Evolutionary conservation across 805 yeast species (phyloP), one percentile per base, ranked within the genome.

Genomic region (Komagataella kurtzmanii): DNA sequence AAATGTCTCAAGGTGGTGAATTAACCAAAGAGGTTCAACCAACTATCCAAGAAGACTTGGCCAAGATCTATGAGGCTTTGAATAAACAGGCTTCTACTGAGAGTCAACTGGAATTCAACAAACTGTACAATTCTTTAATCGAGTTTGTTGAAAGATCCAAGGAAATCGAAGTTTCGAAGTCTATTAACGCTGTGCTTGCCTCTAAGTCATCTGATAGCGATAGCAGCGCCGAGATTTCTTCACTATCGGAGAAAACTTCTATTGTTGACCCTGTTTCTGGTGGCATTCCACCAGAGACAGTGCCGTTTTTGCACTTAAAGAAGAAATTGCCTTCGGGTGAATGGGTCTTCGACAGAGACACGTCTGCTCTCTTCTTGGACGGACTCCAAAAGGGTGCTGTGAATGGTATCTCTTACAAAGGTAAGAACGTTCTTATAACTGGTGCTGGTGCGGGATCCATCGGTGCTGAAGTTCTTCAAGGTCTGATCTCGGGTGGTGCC

Each of bases 391-490:
- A 78, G 56, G 96, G 95, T 66, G 97, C 99, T 43, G 80, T 88
- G 57, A 93, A 90, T 61, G 99, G 99, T 73, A 78, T 89, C 53
- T 79, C 96, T 45, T 93, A 83, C 75, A 81, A 83, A 67, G 88
- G 81, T 67, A 93, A 89, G 70, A 82, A 83, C 59, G 97, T 90
- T 50, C 79, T 93, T 62, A 76, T 93, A 58, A 93, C 99, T 49
- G 99, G 99, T 76, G 98, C 98, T 50, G 99, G 99, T 76, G 90
- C 88, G 49, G 99, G 98, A 52, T 93, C 99, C 50, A 93, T 93
- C 64, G 99, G 98, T 73, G 97, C 97, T 55, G 97, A 93, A 70
- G 80, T 93, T 59, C 76, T 93, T 65, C 95, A 88, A 73, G 99
- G 99, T 58, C 76, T 93, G 65, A 75, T 93, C 52, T 82, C 91